phyloP scores from a whole-genome alignment of 2,329 filamentous ascomycete genomes.

The Dendrostoma leiphaemia region DNA sequence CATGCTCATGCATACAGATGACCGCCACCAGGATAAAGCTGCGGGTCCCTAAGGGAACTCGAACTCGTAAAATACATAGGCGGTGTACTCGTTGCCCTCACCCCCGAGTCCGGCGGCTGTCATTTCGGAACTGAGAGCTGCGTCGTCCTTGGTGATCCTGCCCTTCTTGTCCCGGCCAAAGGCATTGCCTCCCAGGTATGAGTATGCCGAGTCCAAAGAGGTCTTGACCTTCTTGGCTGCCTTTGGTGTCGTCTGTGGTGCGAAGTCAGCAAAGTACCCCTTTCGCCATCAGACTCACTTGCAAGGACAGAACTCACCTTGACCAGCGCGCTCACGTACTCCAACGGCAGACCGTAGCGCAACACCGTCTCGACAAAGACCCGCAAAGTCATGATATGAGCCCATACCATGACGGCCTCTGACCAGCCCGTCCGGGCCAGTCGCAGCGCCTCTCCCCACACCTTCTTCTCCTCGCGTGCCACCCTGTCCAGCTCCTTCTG shows the following conservation, averaged over 20 bases:
- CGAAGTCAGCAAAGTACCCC: conserved; percentile 17
- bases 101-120: conserved; percentile 68
- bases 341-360: conserved; percentile 86
- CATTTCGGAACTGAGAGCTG: conserved; percentile 75
- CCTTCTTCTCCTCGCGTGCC: conserved; percentile 80
- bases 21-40: neutral
- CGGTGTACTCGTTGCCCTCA: conserved; percentile 82
- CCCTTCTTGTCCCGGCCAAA: conserved; percentile 94
- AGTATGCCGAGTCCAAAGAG: conserved; percentile 81
- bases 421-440: conserved; percentile 91
- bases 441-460: conserved; percentile 88
- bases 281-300: neutral
- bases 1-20: conserved; percentile 14
- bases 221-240: conserved; percentile 73
- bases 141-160: conserved; percentile 86
- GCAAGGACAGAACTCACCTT: conserved; percentile 60
- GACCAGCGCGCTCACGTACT: conserved; percentile 82
- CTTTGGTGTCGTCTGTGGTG: conserved; percentile 74
- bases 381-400: conserved; percentile 84
- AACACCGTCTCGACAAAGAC: conserved; percentile 99
- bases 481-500: conserved; percentile 81
- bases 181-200: conserved; percentile 91
- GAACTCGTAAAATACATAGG: conserved; percentile 97
- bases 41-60: conserved; percentile 56
- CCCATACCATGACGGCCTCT: conserved; percentile 93